phyloP scores from a whole-genome alignment of 768 basidiomycete genomes.

The Auriscalpium orientale region DNA sequence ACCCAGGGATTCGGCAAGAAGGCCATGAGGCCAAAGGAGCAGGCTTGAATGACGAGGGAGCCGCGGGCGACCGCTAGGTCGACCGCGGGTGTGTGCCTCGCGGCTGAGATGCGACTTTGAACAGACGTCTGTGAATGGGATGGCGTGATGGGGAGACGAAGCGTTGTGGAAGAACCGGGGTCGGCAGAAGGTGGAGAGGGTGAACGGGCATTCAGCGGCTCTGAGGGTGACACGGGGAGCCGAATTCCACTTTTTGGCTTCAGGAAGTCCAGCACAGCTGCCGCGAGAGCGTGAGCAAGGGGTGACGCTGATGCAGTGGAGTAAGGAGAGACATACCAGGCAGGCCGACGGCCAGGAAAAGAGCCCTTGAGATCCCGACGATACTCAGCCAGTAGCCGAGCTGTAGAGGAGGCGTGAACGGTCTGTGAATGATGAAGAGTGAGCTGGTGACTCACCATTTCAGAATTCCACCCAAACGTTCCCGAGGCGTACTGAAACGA shows the following conservation, averaged over 20 bases:
- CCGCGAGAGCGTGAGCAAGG: not conserved
- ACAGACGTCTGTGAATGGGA: not conserved
- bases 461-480: not conserved
- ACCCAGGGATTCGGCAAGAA: not conserved
- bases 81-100: not conserved
- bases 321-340: not conserved
- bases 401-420: not conserved
- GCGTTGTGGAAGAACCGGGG: too few relatives aligned
- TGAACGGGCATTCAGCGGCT: slow-evolving; percentile 16
- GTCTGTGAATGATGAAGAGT: not conserved
- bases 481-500: not conserved
- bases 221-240: slow-evolving; percentile 18
- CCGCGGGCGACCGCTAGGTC: slow-evolving; percentile 1
- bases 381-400: slow-evolving; percentile 2
- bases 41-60: not conserved
- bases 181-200: not conserved
- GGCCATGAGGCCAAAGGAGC: not conserved
- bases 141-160: not conserved
- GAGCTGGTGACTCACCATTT: not conserved
- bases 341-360: not conserved
- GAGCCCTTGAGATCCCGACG: not conserved
- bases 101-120: not conserved
- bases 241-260: slow-evolving; percentile 33
- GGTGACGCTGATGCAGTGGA: not conserved
- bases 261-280: slow-evolving; percentile 22